These are phyloP conservation scores for Tephrocybe rancida DNA, from an alignment of 768 basidiomycete species.

Conservation along the genomic window DNA sequence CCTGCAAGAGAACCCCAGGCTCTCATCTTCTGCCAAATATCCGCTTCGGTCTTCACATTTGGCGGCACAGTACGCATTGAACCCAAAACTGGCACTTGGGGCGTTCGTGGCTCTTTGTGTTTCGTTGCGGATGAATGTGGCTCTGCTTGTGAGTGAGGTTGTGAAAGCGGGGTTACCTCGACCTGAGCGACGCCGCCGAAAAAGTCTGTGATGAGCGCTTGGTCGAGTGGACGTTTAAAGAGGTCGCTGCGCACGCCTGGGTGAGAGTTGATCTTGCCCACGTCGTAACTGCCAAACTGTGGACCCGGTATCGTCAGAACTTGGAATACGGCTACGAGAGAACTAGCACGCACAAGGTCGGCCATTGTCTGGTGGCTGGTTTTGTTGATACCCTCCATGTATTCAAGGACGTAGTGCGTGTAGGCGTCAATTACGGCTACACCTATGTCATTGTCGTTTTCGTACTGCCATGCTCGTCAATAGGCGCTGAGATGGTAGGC, in stretches of 20 bases:
- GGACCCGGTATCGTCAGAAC: too few species aligned
- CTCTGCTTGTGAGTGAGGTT: background rate
- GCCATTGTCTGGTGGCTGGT: slow-evolving; percentile 79
- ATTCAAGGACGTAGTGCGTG: slow-evolving; percentile 90
- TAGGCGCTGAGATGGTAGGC: background rate
- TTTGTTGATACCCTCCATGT: slow-evolving; percentile 92
- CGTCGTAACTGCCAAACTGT: slow-evolving; percentile 83
- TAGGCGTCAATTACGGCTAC: slow-evolving; percentile 95
- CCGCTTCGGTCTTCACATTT: background rate
- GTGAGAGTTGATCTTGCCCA: slow-evolving; percentile 74
- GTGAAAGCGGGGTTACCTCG: slow-evolving; percentile 47
- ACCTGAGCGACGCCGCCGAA: slow-evolving; percentile 88
- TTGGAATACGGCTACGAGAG: too few species aligned
- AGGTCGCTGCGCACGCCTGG: slow-evolving; percentile 89
- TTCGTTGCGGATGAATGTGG: background rate
- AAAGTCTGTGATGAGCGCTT: slow-evolving; percentile 77
- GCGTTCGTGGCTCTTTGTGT: background rate
- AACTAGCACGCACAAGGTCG: slow-evolving; percentile 73
- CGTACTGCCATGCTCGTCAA: slow-evolving; percentile 55
- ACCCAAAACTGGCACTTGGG: too few species aligned
- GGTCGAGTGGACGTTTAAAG: slow-evolving; percentile 66
- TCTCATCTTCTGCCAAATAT: slow-evolving; percentile 15
- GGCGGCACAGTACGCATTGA: background rate
- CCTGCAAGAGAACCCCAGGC: slow-evolving; percentile 32
- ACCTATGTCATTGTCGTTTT: slow-evolving; percentile 92